A percentile compares a stretch with the other conserved stretches of the same genome.
These are phyloP conservation scores for Melastoma malabathricum DNA, from an alignment of 345 rosid species.

Conservation along the genomic window DNA sequence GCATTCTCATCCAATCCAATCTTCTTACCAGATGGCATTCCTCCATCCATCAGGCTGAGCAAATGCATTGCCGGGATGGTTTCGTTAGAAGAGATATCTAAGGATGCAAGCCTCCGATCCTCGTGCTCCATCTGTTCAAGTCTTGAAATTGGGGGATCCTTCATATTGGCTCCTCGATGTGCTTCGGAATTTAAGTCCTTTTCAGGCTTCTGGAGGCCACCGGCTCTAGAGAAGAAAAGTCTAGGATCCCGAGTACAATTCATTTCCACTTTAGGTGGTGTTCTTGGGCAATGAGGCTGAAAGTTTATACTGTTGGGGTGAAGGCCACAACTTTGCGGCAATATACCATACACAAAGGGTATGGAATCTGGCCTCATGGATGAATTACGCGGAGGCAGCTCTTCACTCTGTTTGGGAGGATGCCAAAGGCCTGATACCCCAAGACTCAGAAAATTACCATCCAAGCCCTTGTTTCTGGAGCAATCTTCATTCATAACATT, in stretches of 20 bases:
- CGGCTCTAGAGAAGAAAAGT: conserved; percentile 22
- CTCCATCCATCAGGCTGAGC: conserved; percentile 86
- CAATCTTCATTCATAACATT: conserved; percentile 35
- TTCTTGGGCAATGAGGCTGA: conserved; percentile 22
- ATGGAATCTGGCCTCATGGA: conserved; percentile 31
- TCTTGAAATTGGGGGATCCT: conserved; percentile 35
- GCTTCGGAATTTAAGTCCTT: conserved; percentile 30
- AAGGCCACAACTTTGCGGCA: conserved; percentile 17
- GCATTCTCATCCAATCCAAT: conserved; percentile 28
- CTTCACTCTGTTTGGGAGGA: conserved; percentile 32
- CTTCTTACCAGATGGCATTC: conserved; percentile 33
- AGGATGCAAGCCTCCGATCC: conserved; percentile 18
- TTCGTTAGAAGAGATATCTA: conserved; percentile 52
- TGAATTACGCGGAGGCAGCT: conserved; percentile 33
- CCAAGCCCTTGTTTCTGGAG: conserved; percentile 23
- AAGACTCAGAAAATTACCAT: conserved; percentile 17
- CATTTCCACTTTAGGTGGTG: conserved; percentile 16
- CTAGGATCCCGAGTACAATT: conserved; percentile 19
- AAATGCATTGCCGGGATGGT: conserved; percentile 86
- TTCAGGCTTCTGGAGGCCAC: conserved; percentile 29
- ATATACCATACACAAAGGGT: conserved; percentile 23
- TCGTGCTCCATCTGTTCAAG: conserved; percentile 24
- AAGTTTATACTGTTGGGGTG: conserved; percentile 20
- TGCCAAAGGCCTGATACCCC: conserved; percentile 34
- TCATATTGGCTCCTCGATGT: conserved; percentile 17